Evolutionary conservation across 2,329 filamentous ascomycete species (phyloP).

Genomic region (Aspergillus clavatus): DNA sequence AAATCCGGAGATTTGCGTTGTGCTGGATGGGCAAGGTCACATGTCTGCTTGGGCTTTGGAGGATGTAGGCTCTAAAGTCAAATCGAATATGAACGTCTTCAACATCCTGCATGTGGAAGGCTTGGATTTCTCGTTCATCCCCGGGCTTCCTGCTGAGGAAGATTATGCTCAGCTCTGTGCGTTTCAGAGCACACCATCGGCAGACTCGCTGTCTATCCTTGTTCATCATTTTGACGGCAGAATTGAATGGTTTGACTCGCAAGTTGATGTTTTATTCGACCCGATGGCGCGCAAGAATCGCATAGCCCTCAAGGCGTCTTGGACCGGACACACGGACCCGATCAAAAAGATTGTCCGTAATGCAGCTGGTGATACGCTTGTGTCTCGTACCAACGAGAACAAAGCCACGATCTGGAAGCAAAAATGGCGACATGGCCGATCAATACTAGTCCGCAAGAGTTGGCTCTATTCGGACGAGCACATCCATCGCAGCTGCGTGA

Average conservation of each 20-base stretch:
- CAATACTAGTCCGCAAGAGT: conserved; percentile 61
- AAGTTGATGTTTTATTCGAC: conserved; percentile 75
- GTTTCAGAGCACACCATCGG: conserved; percentile 61
- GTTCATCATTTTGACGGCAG: conserved; percentile 81
- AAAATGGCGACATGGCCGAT: conserved; percentile 45
- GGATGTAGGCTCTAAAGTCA: conserved; percentile 68
- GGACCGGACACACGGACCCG: conserved; percentile 77
- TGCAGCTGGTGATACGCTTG: conserved; percentile 70
- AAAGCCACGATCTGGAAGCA: conserved; percentile 84
- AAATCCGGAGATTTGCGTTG: conserved; percentile 79
- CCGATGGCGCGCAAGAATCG: conserved; percentile 57
- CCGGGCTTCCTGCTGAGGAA: conserved; percentile 26
- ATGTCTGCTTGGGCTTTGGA: conserved; percentile 94
- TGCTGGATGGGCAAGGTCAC: conserved; percentile 74
- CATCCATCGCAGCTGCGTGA: conserved; percentile 73
- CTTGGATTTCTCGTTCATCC: conserved; percentile 41
- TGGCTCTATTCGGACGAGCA: conserved; percentile 62
- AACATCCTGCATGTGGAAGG: conserved; percentile 75
- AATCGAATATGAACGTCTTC: conserved; percentile 66
- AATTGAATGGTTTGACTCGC: conserved; percentile 74
- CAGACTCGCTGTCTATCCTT: conserved; percentile 66
- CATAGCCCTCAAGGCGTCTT: conserved; percentile 60
- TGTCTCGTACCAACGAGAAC: conserved; percentile 73
- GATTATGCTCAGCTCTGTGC: conserved; percentile 66
- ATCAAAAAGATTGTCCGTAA: conserved; percentile 85